Evolutionary conservation across 495 filamentous ascomycete species (phyloP), one percentile per base, ranked within the genome.

Genomic region (Xylaria venustula): DNA sequence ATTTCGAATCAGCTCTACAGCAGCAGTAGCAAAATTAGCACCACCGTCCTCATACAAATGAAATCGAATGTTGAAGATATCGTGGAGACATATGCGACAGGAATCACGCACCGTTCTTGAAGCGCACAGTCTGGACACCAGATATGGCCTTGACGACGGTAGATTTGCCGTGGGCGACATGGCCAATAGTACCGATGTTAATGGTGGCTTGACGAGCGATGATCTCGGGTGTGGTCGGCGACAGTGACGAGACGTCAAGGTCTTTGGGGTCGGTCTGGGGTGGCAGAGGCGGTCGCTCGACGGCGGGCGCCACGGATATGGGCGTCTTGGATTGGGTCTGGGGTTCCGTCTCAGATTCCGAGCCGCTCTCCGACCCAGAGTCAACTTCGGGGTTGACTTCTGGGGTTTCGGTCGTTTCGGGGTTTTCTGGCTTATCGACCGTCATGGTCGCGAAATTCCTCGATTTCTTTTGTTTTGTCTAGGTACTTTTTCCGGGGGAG

Each of bases 71-170:
- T n/a, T n/a, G n/a, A n/a, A n/a, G n/a, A n/a, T n/a, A n/a, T n/a
- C n/a, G n/a, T 3, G 9, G 22, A 14, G 5, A 41, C 12, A 11
- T 12, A 20, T 34, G 30, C 30, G 26, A 2, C 0, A 34, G 19
- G 26, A 14, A 28, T 11, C n/a, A 54, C 58, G 49, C 49, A 61
- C 58, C 94, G 78, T 96, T 98, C 87, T 98, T 98, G 84, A 98
- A 98, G 60, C 94, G 86, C 68, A 98, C 94, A 14, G 94, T 98
- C 83, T 98, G 94, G 26, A 98, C 94, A 48, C 94, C 95, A 0
- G 94, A 97, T 64, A 98, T 97, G 57, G 94, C 94, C 83, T 98
- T 98, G 59, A 98, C 94, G 22, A 98, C 95, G 15, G 94, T 98
- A 42, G 90, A 93, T 76, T 98, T 98, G 61, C 94, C 92, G 86